These are phyloP conservation scores for Globisporangium yorkense DNA, from an alignment of 352 stramenopile species.

Conservation along the genomic window DNA sequence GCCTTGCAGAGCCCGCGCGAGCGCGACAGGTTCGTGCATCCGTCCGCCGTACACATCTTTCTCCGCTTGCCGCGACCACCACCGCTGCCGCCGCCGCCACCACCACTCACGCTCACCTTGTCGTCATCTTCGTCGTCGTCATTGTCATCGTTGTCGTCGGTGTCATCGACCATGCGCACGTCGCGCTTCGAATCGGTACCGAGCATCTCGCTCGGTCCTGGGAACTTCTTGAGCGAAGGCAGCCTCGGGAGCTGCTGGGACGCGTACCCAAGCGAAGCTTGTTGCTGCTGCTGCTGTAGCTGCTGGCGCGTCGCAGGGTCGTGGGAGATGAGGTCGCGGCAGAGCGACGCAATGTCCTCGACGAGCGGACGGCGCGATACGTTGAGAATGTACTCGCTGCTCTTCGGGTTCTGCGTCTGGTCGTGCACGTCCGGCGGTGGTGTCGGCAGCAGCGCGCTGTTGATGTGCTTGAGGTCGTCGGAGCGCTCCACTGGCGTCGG, in stretches of 20 bases:
- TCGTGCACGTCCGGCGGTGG: constrained; percentile 54
- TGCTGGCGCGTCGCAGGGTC: constrained; percentile 21
- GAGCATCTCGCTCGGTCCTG: constrained; percentile 5
- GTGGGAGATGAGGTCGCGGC: constrained; percentile 69
- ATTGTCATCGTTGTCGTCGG: constrained; percentile 8
- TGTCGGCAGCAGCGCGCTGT: constrained; percentile 69
- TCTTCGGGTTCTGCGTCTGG: constrained; percentile 58
- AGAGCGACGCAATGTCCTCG: constrained; percentile 77
- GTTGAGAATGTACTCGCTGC: constrained; percentile 42
- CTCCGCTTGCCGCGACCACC: constrained; percentile 55
- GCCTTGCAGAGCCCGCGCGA: constrained; percentile 77
- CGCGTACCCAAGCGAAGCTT: neutral
- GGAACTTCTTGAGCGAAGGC: constrained; percentile 11
- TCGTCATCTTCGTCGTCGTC: constrained; percentile 19
- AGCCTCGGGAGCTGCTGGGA: neutral
- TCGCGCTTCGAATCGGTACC: constrained; percentile 8
- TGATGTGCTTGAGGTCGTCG: constrained; percentile 65
- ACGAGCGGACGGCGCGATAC: constrained; percentile 44
- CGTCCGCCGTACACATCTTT: constrained; percentile 78
- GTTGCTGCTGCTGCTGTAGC: neutral
- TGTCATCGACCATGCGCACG: constrained; percentile 9
- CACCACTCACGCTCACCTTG: constrained; percentile 14
- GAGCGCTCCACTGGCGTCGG: constrained; percentile 67
- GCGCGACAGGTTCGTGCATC: constrained; percentile 70
- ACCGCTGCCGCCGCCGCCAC: constrained; percentile 17